Base-by-base conservation (phyloP, 805 yeast species). In the Babjeviella inositovora region DNA sequence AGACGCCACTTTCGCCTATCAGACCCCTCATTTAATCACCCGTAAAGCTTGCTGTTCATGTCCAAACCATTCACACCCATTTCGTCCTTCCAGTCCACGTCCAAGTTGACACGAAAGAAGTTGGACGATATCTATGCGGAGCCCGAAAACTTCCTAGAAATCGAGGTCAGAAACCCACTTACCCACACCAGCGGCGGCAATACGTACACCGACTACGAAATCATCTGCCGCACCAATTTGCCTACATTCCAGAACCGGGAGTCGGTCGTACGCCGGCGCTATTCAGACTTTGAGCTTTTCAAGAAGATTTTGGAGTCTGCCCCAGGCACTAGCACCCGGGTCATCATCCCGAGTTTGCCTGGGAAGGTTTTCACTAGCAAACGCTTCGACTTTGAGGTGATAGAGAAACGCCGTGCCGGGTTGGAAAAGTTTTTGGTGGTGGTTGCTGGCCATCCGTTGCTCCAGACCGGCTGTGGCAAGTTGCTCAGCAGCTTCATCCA, bases 111-210 rank as follows among this genome's bases (percentile, higher is more conserved):
- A 33, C 62, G 57, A 29, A 87, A 76, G 44, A 61, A 81, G 4
- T 73, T 72, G 43, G 77, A 69, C 32, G 93, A 82, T 37, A 62
- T 79, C 20, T 90, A 90, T 41, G 94, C 92, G 1, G 93, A 79
- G 37, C 97, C 96, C 0, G 97, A 90, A 46, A 81, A 82, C 49
- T 81, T 84, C 39, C 60, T 87, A 19, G 98, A 87, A 48, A 71
- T 90, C 17, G 96, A 85, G 62, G 65, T 62, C 23, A 55, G 64
- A 14, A 73, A 73, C 41, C 92, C 93, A 7, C 67, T 69, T 31
- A 81, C 93, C 0, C 92, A 80, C 37, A 70, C 67, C 2, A 48
- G 51, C 27, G 64, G 75, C 12, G 49, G 70, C 15, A 62, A 69
- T 14, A 69, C 73, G 71, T 87, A 61, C 45, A 87, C 97, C 7